Evolutionary conservation across 2,329 filamentous ascomycete species (phyloP).

Genomic region (Ophioceras dolichostomum): DNA sequence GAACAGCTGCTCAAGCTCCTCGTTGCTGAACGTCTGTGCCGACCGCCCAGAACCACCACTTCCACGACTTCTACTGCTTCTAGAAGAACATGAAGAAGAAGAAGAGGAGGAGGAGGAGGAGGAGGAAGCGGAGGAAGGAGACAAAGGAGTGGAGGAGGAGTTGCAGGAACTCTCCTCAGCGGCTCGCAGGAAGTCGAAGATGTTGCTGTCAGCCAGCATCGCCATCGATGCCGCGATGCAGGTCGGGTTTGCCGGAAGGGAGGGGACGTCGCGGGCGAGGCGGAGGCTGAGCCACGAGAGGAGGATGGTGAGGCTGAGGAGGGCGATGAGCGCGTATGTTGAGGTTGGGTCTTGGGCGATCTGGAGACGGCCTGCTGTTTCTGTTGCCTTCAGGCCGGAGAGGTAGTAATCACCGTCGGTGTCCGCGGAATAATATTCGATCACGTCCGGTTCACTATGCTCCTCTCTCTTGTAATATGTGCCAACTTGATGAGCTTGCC

Average conservation of each 20-base stretch:
- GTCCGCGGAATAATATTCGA: too few species aligned
- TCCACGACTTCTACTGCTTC: too few species aligned
- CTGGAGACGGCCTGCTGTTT: slow-evolving; percentile 3
- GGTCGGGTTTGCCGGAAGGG: slow-evolving; percentile 17
- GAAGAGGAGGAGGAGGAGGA: too few species aligned
- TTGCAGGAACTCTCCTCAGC: too few species aligned
- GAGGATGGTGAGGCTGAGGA: slow-evolving; percentile 16
- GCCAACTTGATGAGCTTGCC: too few species aligned
- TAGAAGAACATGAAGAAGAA: too few species aligned
- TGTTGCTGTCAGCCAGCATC: slow-evolving; percentile 22
- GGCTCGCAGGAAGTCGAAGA: slow-evolving; percentile 14
- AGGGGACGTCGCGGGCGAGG: not conserved
- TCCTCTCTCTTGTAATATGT: too few species aligned
- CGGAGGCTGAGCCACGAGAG: slow-evolving; percentile 16
- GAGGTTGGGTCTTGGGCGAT: slow-evolving; percentile 17
- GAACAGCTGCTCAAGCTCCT: not conserved
- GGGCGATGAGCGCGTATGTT: slow-evolving; percentile 19
- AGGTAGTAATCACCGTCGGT: not conserved
- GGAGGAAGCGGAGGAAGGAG: too few species aligned
- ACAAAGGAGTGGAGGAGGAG: too few species aligned
- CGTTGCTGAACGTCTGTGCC: not conserved
- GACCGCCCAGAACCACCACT: not conserved
- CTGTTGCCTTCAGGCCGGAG: not conserved
- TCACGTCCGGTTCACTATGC: too few species aligned
- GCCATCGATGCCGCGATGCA: slow-evolving; percentile 21